Evolutionary conservation across 2,329 filamentous ascomycete genomes (phyloP).

Genomic region (Mariannaea elegans): DNA sequence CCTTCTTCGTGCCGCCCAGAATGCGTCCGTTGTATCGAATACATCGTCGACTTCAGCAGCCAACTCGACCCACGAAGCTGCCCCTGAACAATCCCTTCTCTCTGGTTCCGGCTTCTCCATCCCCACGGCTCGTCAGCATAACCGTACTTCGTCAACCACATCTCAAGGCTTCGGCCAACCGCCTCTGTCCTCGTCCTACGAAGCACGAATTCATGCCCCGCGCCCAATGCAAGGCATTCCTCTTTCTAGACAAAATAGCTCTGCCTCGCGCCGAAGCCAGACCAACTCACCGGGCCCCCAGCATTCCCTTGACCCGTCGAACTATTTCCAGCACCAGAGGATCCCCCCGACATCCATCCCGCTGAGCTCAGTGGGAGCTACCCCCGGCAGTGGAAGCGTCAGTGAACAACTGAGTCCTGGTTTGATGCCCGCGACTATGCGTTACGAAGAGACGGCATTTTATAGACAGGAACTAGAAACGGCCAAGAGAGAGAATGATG

Average conservation of each 20-base stretch:
- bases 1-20: constrained; percentile 77
- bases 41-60: constrained; percentile 68
- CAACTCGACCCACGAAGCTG: constrained; percentile 58
- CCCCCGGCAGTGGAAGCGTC: constrained; percentile 47
- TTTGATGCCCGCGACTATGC: constrained; percentile 63
- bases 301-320: constrained; percentile 54
- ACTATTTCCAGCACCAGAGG: constrained; percentile 59
- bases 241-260: constrained; percentile 64
- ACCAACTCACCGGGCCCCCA: constrained; percentile 58
- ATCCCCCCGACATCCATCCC: constrained; percentile 47
- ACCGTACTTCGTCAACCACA: constrained; percentile 67
- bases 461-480: constrained; percentile 68
- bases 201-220: constrained; percentile 53
- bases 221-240: constrained; percentile 55
- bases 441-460: constrained; percentile 70
- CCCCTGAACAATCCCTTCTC: constrained; percentile 61
- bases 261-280: constrained; percentile 61
- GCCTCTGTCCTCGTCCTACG: constrained; percentile 47
- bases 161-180: constrained; percentile 59
- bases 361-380: constrained; percentile 52
- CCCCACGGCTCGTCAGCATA: constrained; percentile 62
- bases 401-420: constrained; percentile 60
- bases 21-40: constrained; percentile 72
- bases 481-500: constrained; percentile 71
- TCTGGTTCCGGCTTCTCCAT: constrained; percentile 67